A percentile compares a stretch with the other conserved stretches of the same genome.
Evolutionary conservation across 805 yeast species (phyloP).

Genomic region (Myxozyma udenii): DNA sequence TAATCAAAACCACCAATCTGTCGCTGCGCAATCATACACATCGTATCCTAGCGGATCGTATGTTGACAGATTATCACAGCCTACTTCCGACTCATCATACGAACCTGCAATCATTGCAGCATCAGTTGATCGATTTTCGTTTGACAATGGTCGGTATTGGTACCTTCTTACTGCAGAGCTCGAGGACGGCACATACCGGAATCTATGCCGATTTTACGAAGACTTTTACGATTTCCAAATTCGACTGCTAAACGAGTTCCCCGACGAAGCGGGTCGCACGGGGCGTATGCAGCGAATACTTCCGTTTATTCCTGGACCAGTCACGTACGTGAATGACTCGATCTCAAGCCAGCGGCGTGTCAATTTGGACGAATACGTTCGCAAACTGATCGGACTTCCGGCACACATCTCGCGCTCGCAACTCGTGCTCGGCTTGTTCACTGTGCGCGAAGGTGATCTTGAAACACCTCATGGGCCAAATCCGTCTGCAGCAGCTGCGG

Average conservation of each 20-base stretch:
- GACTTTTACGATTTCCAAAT: slow-evolving; percentile 95
- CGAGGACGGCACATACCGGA: slow-evolving; percentile 64
- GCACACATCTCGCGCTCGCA: slow-evolving; percentile 48
- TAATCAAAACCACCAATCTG: neutral
- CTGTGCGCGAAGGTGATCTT: slow-evolving; percentile 60
- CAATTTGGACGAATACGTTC: slow-evolving; percentile 56
- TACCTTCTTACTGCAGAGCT: slow-evolving; percentile 67
- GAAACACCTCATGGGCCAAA: slow-evolving; percentile 41
- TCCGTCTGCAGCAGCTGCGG: slow-evolving; percentile 31
- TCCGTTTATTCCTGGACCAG: slow-evolving; percentile 95
- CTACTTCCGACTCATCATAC: slow-evolving; percentile 1
- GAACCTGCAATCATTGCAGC: slow-evolving; percentile 52
- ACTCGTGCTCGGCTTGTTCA: slow-evolving; percentile 65
- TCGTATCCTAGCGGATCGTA: slow-evolving; percentile 7
- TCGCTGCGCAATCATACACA: slow-evolving; percentile 2
- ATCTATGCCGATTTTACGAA: slow-evolving; percentile 84
- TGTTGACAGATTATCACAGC: slow-evolving; percentile 10
- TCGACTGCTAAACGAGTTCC: slow-evolving; percentile 73
- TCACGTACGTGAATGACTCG: slow-evolving; percentile 82
- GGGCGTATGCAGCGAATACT: slow-evolving; percentile 73
- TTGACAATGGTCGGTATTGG: slow-evolving; percentile 87
- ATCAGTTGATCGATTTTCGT: slow-evolving; percentile 71
- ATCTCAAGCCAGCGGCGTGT: slow-evolving; percentile 55
- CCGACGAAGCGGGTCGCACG: slow-evolving; percentile 87
- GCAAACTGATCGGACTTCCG: slow-evolving; percentile 67